Evolutionary conservation across 192 early-diverging fungal species (phyloP), one percentile per base, ranked within the genome.

Genomic region (Spizellomyces sp.): DNA sequence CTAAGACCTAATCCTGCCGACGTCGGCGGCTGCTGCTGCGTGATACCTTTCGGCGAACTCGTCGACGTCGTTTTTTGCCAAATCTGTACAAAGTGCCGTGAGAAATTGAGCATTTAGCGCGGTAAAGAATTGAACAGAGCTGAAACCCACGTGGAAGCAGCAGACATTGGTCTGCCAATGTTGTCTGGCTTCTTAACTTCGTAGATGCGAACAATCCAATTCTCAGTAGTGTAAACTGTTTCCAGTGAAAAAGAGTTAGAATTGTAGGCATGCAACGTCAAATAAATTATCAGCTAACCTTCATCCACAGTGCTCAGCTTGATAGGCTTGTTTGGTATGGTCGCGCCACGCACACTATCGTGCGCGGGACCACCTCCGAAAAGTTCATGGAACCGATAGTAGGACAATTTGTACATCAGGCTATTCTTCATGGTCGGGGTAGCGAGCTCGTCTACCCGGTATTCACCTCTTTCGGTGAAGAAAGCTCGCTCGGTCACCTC

Each of bases 171-270:
- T 62, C 96, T 88, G 7, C 98, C 98, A 5, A 98, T 79, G 75
- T 90, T 92, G 79, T 99, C 98, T 69, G 93, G 84, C 45, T 92
- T 88, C 81, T 99, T 99, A 81, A 99, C 96, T 73, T 94, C 88
- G 86, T 96, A 99, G 65, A 99, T 96, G 50, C 98, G 91, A 43
- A 99, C 98, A 80, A 99, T 94, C 92, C 95, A 95, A 83, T 99
- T 95, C 77, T 95, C 92, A 1, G 93, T 88, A 41, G 94, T 94
- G 67, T 90, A 96, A 0, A 90, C 95, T 79, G 54, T 45, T 19
- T 12, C 19, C 14, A 8, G 27, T 14, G 64, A 47, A 73, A 70
- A 10, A 57, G 8, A 66, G 45, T 73, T 15, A 67, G 73, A 58
- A n/a, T 17, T 55, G 48, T 8, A 64, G 67, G 50, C 9, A 17